A percentile compares a stretch with the other conserved stretches of the same genome.
phyloP scores from a whole-genome alignment of 805 yeast species.

The Helenozyma rhizophorensis region DNA sequence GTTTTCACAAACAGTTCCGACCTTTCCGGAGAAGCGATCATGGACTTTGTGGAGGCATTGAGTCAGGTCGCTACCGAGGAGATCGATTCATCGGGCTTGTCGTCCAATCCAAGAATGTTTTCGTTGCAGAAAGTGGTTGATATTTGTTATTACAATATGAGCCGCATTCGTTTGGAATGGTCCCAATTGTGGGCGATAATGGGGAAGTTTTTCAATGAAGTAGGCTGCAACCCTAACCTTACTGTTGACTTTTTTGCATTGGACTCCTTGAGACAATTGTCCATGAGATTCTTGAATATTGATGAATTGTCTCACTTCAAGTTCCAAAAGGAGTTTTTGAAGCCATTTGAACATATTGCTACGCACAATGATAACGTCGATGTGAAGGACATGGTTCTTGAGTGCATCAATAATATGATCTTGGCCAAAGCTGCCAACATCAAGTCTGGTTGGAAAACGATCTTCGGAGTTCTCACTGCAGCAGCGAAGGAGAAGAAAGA shows the following conservation, averaged over 20 bases:
- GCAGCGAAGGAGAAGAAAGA: conserved; percentile 65
- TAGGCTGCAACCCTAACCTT: conserved; percentile 74
- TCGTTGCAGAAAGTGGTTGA: conserved; percentile 94
- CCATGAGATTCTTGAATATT: conserved; percentile 86
- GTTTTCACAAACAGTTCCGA: conserved; percentile 79
- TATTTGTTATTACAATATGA: conserved; percentile 96
- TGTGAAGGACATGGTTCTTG: conserved; percentile 84
- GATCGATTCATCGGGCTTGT: conserved; percentile 79
- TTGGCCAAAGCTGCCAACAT: conserved; percentile 67
- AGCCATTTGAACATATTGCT: conserved; percentile 82
- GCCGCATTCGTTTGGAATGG: conserved; percentile 95
- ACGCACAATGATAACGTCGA: conserved; percentile 60
- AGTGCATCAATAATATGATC: conserved; percentile 84
- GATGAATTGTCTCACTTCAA: conserved; percentile 95
- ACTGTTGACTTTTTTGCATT: conserved; percentile 85
- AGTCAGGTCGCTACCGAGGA: conserved; percentile 87
- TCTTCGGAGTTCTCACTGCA: conserved; percentile 70
- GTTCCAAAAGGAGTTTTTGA: conserved; percentile 89
- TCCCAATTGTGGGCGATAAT: conserved; percentile 90
- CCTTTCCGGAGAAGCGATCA: conserved; percentile 78
- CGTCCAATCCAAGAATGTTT: conserved; percentile 82
- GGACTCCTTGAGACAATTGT: conserved; percentile 88
- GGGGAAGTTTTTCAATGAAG: conserved; percentile 83
- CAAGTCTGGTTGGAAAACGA: conserved; percentile 92
- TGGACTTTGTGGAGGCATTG: conserved; percentile 81